Conservation (phyloP, 2,329 filamentous ascomycete species). For the Sporothrix dimorphospora region DNA sequence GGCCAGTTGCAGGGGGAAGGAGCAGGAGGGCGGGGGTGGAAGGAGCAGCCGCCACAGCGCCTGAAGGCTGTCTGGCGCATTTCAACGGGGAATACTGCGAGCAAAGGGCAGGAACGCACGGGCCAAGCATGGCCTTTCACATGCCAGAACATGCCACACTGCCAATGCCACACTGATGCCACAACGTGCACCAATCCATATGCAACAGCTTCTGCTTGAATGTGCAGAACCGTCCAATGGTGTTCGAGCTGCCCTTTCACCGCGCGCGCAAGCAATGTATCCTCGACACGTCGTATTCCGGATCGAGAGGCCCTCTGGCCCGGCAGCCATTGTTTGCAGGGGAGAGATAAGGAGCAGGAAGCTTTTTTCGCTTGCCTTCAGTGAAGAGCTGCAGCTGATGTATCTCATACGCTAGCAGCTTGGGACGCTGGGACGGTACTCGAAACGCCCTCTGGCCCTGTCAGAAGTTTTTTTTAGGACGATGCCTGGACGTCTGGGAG, state of each 20-base stretch:
- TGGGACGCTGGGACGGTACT: not conserved
- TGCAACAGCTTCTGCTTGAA: not conserved
- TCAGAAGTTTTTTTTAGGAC: constrained; percentile 4
- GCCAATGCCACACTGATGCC: not conserved
- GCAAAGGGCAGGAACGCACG: constrained; percentile 4
- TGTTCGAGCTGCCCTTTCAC: not conserved
- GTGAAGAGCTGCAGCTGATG: not conserved
- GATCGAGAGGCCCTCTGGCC: constrained; percentile 8
- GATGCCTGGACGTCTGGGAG: not conserved
- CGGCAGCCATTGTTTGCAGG: not conserved
- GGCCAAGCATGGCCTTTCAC: constrained; percentile 28
- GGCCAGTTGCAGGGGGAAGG: not conserved
- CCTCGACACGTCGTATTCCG: constrained; percentile 1
- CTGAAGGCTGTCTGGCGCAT: not conserved
- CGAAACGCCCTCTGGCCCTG: not conserved
- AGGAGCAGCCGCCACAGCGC: not conserved
- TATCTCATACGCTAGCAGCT: not conserved
- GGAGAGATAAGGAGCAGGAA: constrained; percentile 6
- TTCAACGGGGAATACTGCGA: constrained; percentile 28
- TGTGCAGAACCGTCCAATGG: not conserved
- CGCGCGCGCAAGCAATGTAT: constrained; percentile 5
- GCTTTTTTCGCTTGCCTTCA: too few relatives aligned
- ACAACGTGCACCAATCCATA: not conserved
- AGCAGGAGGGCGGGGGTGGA: not conserved
- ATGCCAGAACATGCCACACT: constrained; percentile 17